phyloP scores from a whole-genome alignment of 2,329 filamentous ascomycete genomes.

The Hypoxylon sp. region DNA sequence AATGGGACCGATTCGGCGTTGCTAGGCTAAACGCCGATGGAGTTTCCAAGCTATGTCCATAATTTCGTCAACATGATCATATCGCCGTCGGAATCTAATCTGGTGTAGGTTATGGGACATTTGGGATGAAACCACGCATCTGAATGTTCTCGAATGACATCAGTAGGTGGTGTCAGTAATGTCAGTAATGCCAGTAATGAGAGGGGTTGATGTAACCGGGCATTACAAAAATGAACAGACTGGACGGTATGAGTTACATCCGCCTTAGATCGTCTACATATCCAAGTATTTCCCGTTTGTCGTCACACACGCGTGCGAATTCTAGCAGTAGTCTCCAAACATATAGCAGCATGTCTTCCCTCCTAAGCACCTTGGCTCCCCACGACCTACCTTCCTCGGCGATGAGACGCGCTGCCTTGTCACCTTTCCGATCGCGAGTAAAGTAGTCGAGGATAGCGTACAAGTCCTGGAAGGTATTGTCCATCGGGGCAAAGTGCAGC shows the following conservation, averaged over 20 bases:
- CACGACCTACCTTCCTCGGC: slow-evolving; percentile 60
- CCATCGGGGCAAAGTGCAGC: slow-evolving; percentile 70
- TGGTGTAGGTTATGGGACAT: too few species aligned
- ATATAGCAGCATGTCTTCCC: slow-evolving; percentile 66
- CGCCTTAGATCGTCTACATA: slow-evolving; percentile 43
- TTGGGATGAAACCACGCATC: too few species aligned
- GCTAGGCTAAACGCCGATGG: slow-evolving; percentile 23
- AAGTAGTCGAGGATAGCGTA: slow-evolving; percentile 67
- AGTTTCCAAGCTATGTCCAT: slow-evolving; percentile 19
- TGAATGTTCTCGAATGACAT: too few species aligned
- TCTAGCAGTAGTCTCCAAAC: slow-evolving; percentile 59
- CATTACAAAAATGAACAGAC: not conserved
- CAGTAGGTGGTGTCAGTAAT: too few species aligned
- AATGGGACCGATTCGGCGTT: slow-evolving; percentile 27
- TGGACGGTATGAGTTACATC: too few species aligned
- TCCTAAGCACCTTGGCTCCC: slow-evolving; percentile 61
- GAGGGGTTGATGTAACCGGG: not conserved
- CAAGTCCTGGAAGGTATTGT: slow-evolving; percentile 65
- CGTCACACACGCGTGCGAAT: slow-evolving; percentile 51
- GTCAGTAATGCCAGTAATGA: too few species aligned
- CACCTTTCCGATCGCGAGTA: slow-evolving; percentile 52
- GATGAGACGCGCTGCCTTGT: slow-evolving; percentile 58
- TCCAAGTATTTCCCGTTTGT: slow-evolving; percentile 43
- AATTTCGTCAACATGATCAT: not conserved
- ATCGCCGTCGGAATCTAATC: not conserved